Base-by-base conservation (phyloP, 352 stramenopile genomes). In the Pythium aphanidermatum region DNA sequence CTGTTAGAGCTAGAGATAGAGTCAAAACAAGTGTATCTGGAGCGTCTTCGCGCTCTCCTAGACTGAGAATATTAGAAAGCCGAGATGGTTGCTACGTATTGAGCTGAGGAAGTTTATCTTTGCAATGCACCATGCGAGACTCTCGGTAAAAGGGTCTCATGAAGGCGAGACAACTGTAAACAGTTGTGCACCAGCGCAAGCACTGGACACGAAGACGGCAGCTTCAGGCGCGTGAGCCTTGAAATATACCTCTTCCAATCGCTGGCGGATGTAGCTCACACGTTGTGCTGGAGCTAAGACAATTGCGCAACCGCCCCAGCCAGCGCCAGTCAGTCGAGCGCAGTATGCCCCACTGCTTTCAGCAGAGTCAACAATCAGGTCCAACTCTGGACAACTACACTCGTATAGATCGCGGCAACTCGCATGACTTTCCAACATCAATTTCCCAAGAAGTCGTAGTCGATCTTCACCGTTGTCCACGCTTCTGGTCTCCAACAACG, bases 221-320 rank as follows among this genome's bases (percentile, higher is more conserved):
- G 23, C 37, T 13, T 29, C 21, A 4, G 44, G n/a, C 4, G 27
- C 11, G 6, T 26, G 12, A 0, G 16, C 7, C 12, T 49, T 25
- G 28, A 51, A 63, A 16, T 35, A 28, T 1, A 50, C 31, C 6
- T 0, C 20, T 19, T 34, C 7, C 9, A 63, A 17, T 13, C 9
- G 29, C 42, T 27, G 5, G 13, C 24, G 41, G 4, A 56, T 9
- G 21, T 12, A 23, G 8, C 33, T 30, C 3, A 63, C 42, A 7
- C 27, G 21, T 16, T 38, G 21, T 0, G 23, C 3, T 1, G 55
- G 10, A 3, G 90, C 60, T 12, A 92, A 43, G 13, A 70, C 56
- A 8, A 95, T 75, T 1, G 75, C 68, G 53, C 79, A 95, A 25
- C 83, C 83, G 50, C 83, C 83, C 83, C 83, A 93, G 1, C 83